Evolutionary conservation across 2,329 filamentous ascomycete species (phyloP).

Genomic region (Aspergillus sp.): DNA sequence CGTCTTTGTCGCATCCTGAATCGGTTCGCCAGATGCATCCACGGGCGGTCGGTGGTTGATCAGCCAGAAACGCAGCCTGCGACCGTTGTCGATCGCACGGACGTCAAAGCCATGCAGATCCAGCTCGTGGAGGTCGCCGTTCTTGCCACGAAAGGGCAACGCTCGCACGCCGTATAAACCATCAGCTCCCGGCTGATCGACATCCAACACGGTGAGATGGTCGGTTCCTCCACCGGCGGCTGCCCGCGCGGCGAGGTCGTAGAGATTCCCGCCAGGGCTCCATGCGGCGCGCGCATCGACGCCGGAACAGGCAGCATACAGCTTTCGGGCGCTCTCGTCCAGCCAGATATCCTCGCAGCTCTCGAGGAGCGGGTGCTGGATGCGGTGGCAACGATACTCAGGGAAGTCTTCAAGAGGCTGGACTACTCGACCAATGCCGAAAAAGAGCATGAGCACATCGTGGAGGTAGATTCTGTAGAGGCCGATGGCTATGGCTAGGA

Average conservation of each 20-base stretch:
- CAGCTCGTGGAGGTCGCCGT: not conserved
- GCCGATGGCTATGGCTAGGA: not conserved
- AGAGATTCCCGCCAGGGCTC: not conserved
- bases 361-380: slow-evolving; percentile 1
- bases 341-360: slow-evolving; percentile 6
- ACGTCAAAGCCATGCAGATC: slow-evolving; percentile 2
- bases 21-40: not conserved
- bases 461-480: slow-evolving; percentile 5
- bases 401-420: slow-evolving; percentile 3
- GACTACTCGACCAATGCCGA: not conserved
- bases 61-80: slow-evolving; percentile 3
- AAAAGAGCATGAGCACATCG: not conserved
- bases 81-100: not conserved
- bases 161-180: not conserved
- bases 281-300: not conserved
- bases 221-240: not conserved
- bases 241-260: not conserved
- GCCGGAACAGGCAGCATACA: slow-evolving; percentile 1
- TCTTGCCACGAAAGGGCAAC: not conserved
- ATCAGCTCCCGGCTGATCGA: not conserved
- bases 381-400: not conserved
- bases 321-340: not conserved
- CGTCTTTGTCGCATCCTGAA: not conserved
- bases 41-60: slow-evolving; percentile 4
- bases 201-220: not conserved